Evolutionary conservation across 2,329 filamentous ascomycete genomes (phyloP).

Genomic region (Verticillium albo-atrum): DNA sequence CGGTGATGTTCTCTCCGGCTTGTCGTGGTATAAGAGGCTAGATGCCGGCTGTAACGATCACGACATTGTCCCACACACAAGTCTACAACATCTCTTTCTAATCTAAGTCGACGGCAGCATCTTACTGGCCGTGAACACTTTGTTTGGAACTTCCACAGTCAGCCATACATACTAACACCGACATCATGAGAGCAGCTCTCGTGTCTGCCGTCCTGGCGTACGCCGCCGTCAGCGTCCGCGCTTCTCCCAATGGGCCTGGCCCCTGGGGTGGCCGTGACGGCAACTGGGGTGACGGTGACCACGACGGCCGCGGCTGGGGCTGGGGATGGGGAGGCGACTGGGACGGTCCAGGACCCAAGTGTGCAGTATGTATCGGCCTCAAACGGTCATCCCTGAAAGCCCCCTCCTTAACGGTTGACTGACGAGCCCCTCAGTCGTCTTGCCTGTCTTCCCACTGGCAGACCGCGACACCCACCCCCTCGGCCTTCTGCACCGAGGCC

Average conservation of each 20-base stretch:
- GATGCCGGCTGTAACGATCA: no score
- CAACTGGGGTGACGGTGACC: not conserved
- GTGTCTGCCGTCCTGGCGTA: not conserved
- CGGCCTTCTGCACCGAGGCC: conserved; percentile 14
- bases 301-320: not conserved
- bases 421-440: not conserved
- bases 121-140: no score
- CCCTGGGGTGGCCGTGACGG: not conserved
- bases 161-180: no score
- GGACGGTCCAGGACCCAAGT: not conserved
- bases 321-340: not conserved
- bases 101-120: no score
- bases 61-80: no score
- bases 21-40: no score
- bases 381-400: no score
- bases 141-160: no score
- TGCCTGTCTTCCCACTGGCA: conserved; percentile 20
- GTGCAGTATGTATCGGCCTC: not conserved
- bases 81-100: no score
- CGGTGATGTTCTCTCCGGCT: no score
- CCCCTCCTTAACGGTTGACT: no score
- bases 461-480: conserved; percentile 15
- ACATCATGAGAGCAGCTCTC: not conserved
- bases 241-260: not conserved
- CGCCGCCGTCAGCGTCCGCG: not conserved